A percentile compares a stretch with the other conserved stretches of the same genome.
phyloP scores from a whole-genome alignment of 148 eudicot species.

The Salicornia ramosissima region DNA sequence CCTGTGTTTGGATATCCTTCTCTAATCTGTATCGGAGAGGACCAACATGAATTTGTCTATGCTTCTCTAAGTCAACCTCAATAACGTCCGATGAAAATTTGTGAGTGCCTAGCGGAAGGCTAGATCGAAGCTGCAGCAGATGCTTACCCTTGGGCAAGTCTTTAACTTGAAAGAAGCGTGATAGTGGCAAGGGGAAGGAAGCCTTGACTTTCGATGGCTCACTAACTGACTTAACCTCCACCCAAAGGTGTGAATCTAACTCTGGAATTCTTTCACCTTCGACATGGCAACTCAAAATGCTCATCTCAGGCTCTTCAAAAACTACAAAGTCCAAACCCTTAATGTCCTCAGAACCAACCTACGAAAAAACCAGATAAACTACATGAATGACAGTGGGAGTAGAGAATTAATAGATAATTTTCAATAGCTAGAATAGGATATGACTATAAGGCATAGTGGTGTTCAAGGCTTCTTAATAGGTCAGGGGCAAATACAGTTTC shows the following conservation, averaged over 20 bases:
- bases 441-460: neutral
- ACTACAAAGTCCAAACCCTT: slow-evolving; percentile 73
- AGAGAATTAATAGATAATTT: neutral
- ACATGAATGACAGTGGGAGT: neutral
- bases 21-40: slow-evolving; percentile 63
- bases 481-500: neutral
- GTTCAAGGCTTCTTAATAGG: neutral
- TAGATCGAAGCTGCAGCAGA: slow-evolving; percentile 73
- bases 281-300: slow-evolving; percentile 79
- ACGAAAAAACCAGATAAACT: neutral
- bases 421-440: neutral
- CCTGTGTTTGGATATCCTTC: slow-evolving; percentile 79
- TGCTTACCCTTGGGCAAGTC: slow-evolving; percentile 80
- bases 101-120: slow-evolving; percentile 51
- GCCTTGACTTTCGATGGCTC: slow-evolving; percentile 75
- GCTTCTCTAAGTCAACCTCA: slow-evolving; percentile 79
- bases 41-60: slow-evolving; percentile 64
- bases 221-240: slow-evolving; percentile 74
- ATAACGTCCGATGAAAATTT: slow-evolving; percentile 72
- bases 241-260: slow-evolving; percentile 65
- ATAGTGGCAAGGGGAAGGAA: slow-evolving; percentile 71
- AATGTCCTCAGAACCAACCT: slow-evolving; percentile 77
- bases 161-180: slow-evolving; percentile 91
- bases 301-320: slow-evolving; percentile 81
- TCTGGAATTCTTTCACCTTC: slow-evolving; percentile 59